Conservation (phyloP, 1,284 basidiomycete species). For the Agroathelia rolfsii region DNA sequence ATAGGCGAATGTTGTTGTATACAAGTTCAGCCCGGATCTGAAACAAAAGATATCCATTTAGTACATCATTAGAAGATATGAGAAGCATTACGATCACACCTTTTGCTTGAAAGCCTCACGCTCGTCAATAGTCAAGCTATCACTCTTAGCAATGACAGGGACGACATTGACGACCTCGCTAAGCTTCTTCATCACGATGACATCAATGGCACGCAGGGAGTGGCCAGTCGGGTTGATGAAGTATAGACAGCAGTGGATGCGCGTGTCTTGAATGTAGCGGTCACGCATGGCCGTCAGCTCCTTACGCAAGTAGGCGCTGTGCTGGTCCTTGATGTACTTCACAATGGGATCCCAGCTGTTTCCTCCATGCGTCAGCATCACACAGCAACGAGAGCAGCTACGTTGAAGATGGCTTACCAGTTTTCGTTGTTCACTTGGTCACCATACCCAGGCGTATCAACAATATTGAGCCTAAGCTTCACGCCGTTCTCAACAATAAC, state of each 20-base stretch:
- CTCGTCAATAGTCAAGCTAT: slow-evolving; percentile 91
- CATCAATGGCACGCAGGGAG: slow-evolving; percentile 86
- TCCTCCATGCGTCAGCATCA: too few relatives aligned
- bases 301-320: slow-evolving; percentile 97
- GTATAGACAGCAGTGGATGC: slow-evolving; percentile 97
- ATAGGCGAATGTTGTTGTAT: slow-evolving; percentile 89
- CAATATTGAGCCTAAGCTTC: slow-evolving; percentile 91
- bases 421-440: slow-evolving; percentile 99
- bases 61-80: not conserved
- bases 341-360: slow-evolving; percentile 95
- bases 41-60: not conserved
- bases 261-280: slow-evolving; percentile 95
- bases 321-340: slow-evolving; percentile 99
- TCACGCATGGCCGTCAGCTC: slow-evolving; percentile 98
- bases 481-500: slow-evolving; percentile 97
- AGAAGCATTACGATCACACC: slow-evolving; percentile 27
- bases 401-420: slow-evolving; percentile 54
- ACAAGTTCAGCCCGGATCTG: slow-evolving; percentile 90
- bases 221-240: slow-evolving; percentile 98
- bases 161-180: slow-evolving; percentile 98
- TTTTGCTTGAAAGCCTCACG: slow-evolving; percentile 88
- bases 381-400: slow-evolving; percentile 1
- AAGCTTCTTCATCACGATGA: slow-evolving; percentile 98
- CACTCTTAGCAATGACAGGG: slow-evolving; percentile 97
- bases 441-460: slow-evolving; percentile 97